Base-by-base conservation (phyloP, 768 basidiomycete genomes). In the Agaricus blazei region DNA sequence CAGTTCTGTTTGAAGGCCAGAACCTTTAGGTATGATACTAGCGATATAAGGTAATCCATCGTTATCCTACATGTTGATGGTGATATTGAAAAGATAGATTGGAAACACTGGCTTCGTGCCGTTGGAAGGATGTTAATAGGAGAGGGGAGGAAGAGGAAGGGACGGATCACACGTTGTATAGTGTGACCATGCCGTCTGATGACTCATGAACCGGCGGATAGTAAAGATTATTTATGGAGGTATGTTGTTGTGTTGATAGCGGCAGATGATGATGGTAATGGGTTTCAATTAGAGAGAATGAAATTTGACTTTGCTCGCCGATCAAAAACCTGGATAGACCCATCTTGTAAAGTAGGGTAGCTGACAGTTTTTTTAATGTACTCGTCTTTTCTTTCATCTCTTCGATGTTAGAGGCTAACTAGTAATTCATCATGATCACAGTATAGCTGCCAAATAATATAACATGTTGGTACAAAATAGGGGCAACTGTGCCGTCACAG, bases 271-370 rank as follows among this genome's bases (percentile, higher is more conserved):
- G 51, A 52, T 36, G 60, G 46, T 9, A 31, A 34, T 5, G 31
- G 31, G 5, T 19, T 19, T 19, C 19, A 1, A 19, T 34, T 34
- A 1, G 34, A 34, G 34, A 29, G 61, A 61, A 1, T 68, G 50
- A 8, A 70, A 70, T n/a, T 54, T 56, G 51, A 65, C 65, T 7
- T 69, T 59, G 74, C 63, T 1, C 78, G 70, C 19, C 85, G 71
- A 58, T 88, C 85, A 59, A 85, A 77, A 2, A 70, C 63, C 56
- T 84, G 75, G 58, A 87, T 78, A 0, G 72, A 69, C 1, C 85
- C 85, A 55, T 75, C 75, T 47, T 79, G 72, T 4, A 88, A 70
- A 0, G 78, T 85, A 49, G 75, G 76, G 57, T 80, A 84, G 2
- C 80, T 68, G 36, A 80, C 60, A 57, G 81, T 82, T 52, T 69